Conservation (phyloP, 176 grass and related monocot species). For the Stipa capillata region DNA sequence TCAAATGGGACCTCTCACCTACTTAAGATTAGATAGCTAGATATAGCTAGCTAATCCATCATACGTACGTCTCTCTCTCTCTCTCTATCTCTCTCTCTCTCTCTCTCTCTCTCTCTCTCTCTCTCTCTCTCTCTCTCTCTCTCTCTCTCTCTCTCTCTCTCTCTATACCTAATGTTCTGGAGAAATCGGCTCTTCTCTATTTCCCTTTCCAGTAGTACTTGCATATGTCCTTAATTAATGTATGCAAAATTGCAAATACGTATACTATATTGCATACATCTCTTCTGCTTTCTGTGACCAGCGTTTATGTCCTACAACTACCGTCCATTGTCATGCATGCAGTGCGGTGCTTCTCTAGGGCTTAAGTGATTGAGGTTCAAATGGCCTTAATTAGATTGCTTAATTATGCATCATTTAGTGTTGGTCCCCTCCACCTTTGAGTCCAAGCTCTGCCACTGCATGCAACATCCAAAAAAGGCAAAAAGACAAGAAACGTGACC, state of each 20-base stretch:
- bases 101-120: background rate
- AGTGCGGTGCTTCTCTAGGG: too few relatives aligned
- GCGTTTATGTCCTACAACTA: background rate
- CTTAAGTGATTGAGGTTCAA: too few relatives aligned
- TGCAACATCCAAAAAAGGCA: too few relatives aligned
- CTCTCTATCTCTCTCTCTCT: slow-evolving; percentile 1
- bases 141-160: background rate
- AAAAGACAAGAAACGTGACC: too few relatives aligned
- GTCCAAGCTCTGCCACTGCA: too few relatives aligned
- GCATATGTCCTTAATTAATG: background rate
- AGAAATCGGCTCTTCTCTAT: background rate
- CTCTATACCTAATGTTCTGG: background rate
- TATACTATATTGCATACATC: background rate
- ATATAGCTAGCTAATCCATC: slow-evolving; percentile 18
- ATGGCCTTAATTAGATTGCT: too few relatives aligned
- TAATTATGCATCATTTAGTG: too few relatives aligned
- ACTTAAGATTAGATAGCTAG: slow-evolving; percentile 15
- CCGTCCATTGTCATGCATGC: too few relatives aligned
- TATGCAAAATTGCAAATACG: background rate
- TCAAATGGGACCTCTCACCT: slow-evolving; percentile 21
- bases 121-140: background rate
- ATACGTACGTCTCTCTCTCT: background rate
- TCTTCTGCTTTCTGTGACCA: background rate
- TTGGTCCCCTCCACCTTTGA: too few relatives aligned
- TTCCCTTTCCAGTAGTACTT: background rate